A percentile compares a stretch with the other conserved stretches of the same genome.
Evolutionary conservation across 306 rosid species (phyloP).

Genomic region (Dryas octopetala): DNA sequence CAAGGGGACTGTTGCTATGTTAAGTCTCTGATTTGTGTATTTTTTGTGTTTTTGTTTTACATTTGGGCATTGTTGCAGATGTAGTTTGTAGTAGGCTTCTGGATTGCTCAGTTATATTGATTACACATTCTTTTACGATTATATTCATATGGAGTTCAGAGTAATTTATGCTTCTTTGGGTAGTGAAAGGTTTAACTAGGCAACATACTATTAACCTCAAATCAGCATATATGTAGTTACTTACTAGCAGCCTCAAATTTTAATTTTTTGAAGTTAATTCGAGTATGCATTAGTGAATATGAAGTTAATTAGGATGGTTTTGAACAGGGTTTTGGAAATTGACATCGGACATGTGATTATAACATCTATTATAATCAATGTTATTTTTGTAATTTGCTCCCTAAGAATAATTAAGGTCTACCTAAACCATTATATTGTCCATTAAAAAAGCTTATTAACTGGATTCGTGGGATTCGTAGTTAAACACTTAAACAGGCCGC

Average conservation of each 20-base stretch:
- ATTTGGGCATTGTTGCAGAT: not conserved
- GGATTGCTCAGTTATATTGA: slow-evolving; percentile 7
- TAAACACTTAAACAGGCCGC: not conserved
- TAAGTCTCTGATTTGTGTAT: not conserved
- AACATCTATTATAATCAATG: too few species aligned
- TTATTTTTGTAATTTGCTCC: not conserved
- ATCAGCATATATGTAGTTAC: too few species aligned
- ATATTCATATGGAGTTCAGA: not conserved
- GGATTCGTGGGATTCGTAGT: too few species aligned
- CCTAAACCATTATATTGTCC: not conserved
- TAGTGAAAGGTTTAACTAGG: not conserved
- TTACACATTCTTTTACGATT: slow-evolving; percentile 5
- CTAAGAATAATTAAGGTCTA: not conserved
- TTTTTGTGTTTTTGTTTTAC: not conserved
- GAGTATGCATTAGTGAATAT: too few species aligned
- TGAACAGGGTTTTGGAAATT: too few species aligned
- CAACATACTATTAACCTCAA: not conserved
- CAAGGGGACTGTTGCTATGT: not conserved
- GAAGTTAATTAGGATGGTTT: too few species aligned
- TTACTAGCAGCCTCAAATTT: too few species aligned
- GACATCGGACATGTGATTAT: too few species aligned
- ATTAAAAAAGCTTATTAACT: not conserved
- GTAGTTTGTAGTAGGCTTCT: not conserved
- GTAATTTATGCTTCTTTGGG: not conserved
- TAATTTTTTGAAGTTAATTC: too few species aligned